These are phyloP conservation scores for Phylloporus scabripes DNA, from an alignment of 768 basidiomycete species.

Conservation along the genomic window DNA sequence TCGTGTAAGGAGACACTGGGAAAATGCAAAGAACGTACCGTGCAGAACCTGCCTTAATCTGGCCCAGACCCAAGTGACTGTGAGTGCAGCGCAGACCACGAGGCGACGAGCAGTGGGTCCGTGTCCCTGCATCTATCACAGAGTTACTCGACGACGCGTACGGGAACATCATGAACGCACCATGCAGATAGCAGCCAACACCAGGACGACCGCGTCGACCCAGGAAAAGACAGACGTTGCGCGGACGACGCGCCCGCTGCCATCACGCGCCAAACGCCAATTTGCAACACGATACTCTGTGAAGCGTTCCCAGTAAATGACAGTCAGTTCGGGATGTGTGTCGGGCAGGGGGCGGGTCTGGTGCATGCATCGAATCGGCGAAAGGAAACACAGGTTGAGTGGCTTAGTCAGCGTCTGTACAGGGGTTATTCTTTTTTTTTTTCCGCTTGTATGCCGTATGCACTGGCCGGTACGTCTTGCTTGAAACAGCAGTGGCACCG, in stretches of 20 bases:
- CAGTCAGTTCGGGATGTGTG: conserved; percentile 47
- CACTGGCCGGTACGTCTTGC: too few species aligned
- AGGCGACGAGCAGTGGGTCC: conserved; percentile 1
- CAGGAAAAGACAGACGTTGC: conserved; percentile 28
- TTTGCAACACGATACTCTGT: conserved; percentile 60
- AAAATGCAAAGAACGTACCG: conserved; percentile 40
- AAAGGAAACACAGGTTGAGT: not conserved
- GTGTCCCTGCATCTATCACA: not conserved
- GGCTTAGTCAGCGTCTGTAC: not conserved
- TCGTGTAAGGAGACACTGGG: not conserved
- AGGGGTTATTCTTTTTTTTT: not conserved
- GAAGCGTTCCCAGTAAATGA: conserved; percentile 42
- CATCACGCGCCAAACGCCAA: conserved; percentile 41
- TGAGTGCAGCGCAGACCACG: conserved; percentile 8
- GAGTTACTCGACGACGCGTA: not conserved
- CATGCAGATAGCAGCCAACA: not conserved
- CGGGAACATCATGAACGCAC: not conserved
- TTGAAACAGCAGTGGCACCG: too few species aligned
- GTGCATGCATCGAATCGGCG: conserved; percentile 30
- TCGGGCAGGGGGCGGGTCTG: conserved; percentile 33
- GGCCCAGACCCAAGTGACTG: conserved; percentile 24
- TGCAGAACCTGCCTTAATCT: conserved; percentile 44
- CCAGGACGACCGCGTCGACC: conserved; percentile 33
- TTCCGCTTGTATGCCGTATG: too few species aligned
- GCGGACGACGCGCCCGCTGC: conserved; percentile 30